Conservation (phyloP, 768 basidiomycete genomes). For the Kwoniella sp. region DNA sequence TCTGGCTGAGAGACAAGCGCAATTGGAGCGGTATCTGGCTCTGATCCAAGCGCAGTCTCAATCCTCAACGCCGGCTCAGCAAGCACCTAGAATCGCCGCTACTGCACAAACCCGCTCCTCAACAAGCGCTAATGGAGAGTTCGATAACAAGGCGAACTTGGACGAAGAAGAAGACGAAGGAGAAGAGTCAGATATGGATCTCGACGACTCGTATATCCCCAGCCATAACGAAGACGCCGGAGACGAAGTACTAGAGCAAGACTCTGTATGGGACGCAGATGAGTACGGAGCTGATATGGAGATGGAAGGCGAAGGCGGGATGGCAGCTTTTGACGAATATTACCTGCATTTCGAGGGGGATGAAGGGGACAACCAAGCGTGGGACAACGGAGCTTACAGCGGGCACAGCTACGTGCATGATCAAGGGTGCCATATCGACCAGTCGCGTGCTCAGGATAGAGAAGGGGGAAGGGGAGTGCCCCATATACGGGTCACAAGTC, state of each 20-base stretch:
- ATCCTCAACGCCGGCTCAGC: not conserved
- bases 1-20: conserved; percentile 12
- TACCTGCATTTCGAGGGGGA: conserved; percentile 23
- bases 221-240: not conserved
- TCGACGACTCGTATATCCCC: not conserved
- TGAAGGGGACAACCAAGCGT: conserved; percentile 1
- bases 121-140: no score
- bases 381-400: not conserved
- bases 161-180: not conserved
- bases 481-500: conserved; percentile 25
- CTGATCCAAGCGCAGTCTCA: conserved; percentile 12
- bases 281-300: conserved; percentile 12
- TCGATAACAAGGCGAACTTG: no score
- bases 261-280: conserved; percentile 20
- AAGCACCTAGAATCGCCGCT: no score
- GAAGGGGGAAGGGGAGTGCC: conserved; percentile 5
- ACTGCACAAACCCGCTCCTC: no score
- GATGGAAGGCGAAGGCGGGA: conserved; percentile 6
- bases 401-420: not conserved
- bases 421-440: not conserved
- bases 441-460: not conserved
- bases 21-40: conserved; percentile 13
- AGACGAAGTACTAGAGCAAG: conserved; percentile 13
- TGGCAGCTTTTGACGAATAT: conserved; percentile 22
- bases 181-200: conserved; percentile 2